Evolutionary conservation across 768 basidiomycete genomes (phyloP).

Genomic region (Lactarius sanguifluus): DNA sequence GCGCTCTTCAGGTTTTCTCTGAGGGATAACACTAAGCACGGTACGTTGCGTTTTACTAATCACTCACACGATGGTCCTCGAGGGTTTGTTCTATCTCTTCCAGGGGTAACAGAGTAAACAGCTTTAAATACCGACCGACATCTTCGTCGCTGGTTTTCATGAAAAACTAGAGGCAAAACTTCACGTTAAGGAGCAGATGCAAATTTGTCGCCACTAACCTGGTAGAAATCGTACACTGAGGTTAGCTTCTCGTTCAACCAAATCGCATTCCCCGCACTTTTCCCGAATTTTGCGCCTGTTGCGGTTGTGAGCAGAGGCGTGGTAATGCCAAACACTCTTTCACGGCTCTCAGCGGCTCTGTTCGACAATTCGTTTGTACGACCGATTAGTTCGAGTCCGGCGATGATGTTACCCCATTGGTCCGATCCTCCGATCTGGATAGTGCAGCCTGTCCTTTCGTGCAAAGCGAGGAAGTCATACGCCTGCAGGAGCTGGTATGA

Average conservation of each 20-base stretch:
- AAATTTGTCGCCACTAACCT: conserved; percentile 48
- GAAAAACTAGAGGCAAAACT: conserved; percentile 68
- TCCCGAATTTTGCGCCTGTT: conserved; percentile 93
- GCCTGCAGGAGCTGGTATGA: conserved; percentile 97
- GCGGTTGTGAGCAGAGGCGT: conserved; percentile 92
- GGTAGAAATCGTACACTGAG: conserved; percentile 91
- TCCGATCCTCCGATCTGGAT: conserved; percentile 96
- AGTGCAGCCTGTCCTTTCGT: conserved; percentile 63
- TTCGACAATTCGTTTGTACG: conserved; percentile 40
- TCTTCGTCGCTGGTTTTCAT: conserved; percentile 47
- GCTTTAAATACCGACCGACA: conserved; percentile 27
- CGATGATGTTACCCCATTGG: conserved; percentile 97
- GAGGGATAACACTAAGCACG: not conserved
- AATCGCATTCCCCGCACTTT: conserved; percentile 93
- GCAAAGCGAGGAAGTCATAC: conserved; percentile 85
- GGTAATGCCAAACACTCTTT: conserved; percentile 76
- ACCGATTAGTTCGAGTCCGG: conserved; percentile 88
- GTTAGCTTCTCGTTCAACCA: conserved; percentile 83
- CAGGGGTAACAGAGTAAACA: conserved; percentile 29
- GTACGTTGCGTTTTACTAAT: not conserved
- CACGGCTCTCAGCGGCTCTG: conserved; percentile 22
- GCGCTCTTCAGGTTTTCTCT: conserved; percentile 43
- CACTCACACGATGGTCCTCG: conserved; percentile 25
- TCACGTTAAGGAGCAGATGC: not conserved
- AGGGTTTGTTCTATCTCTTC: conserved; percentile 22